phyloP scores from a whole-genome alignment of 495 filamentous ascomycete genomes.

The Penicillium antarcticum region DNA sequence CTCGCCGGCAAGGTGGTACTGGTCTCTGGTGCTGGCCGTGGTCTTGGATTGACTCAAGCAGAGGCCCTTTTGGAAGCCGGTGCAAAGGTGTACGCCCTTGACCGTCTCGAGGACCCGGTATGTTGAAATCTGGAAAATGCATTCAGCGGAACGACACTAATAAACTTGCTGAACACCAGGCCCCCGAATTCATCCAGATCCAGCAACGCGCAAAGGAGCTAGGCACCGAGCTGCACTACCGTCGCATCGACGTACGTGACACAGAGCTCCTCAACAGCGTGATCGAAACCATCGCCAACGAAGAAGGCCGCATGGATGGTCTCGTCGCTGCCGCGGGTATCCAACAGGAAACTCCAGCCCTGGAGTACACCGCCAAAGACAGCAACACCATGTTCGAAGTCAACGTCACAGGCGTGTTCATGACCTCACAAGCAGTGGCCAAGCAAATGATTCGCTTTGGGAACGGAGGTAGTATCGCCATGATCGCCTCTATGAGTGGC shows the following conservation, averaged over 20 bases:
- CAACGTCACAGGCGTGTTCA: slow-evolving; percentile 76
- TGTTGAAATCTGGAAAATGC: slow-evolving; percentile 11
- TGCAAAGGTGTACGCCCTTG: slow-evolving; percentile 56
- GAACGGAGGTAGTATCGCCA: slow-evolving; percentile 65
- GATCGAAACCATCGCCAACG: slow-evolving; percentile 63
- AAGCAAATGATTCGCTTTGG: slow-evolving; percentile 74
- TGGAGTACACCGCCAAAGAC: slow-evolving; percentile 65
- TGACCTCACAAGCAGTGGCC: slow-evolving; percentile 68
- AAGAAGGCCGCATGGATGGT: slow-evolving; percentile 71
- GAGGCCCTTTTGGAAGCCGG: slow-evolving; percentile 80
- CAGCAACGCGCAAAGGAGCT: slow-evolving; percentile 66
- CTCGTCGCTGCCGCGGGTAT: slow-evolving; percentile 75
- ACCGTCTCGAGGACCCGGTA: slow-evolving; percentile 46
- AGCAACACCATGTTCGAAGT: slow-evolving; percentile 69
- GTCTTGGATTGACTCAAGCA: slow-evolving; percentile 74
- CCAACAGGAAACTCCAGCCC: slow-evolving; percentile 65
- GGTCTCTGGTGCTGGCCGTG: slow-evolving; percentile 76
- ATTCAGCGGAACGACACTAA: background rate
- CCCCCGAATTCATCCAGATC: slow-evolving; percentile 58
- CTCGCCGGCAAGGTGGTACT: slow-evolving; percentile 72
- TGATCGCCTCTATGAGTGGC: slow-evolving; percentile 75
- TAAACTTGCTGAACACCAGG: slow-evolving; percentile 32
- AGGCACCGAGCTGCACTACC: slow-evolving; percentile 69
- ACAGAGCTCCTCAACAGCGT: slow-evolving; percentile 63
- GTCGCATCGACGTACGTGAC: slow-evolving; percentile 82